Base-by-base conservation (phyloP, 768 basidiomycete genomes). In the Mycena crocata region DNA sequence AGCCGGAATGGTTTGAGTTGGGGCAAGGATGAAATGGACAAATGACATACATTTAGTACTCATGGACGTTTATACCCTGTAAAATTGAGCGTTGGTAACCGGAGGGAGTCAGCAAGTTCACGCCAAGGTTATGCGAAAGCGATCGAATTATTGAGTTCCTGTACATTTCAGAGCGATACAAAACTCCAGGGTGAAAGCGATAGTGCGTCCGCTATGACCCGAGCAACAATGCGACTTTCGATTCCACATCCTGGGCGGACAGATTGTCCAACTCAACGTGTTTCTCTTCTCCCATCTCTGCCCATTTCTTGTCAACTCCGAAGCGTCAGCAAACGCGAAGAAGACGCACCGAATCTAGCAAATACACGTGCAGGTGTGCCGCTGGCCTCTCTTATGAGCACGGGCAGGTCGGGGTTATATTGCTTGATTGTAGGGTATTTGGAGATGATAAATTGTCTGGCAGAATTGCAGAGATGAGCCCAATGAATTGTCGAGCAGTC, bases 351-450 rank as follows among this genome's bases (percentile, higher is more conserved):
- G 75, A 93, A 95, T 73, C 94, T 84, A 57, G 92, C 93, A 85
- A 94, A 95, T 50, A 87, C 87, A 74, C 94, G 85, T 67, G 93
- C 93, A 39, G 92, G 93, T 10, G 92, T 93, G 39, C 89, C 92
- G 57, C 81, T 82, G 19, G 93, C 94, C 79, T 94, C 92, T 72
- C 94, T 86, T 73, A 95, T 92, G 72, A 95, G 77, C 39, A 94
- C 85, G 21, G 93, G 94, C n/a, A 95, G 81, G 80, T 95, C 90
- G 40, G 93, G 94, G 75, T 95, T 95, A 78, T 91, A 81, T 76
- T 92, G 85, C 81, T 95, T 94, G 74, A 94, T 87, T 57, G 83
- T 71, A 6, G 91, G 88, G 75, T 95, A 94, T 68, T 89, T 86
- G 30, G 92, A 85, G 45, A 89, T 77, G 73, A 95, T 87, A 79